Conservation (phyloP, 441 rosid genomes). For the Jatropha podagrica region DNA sequence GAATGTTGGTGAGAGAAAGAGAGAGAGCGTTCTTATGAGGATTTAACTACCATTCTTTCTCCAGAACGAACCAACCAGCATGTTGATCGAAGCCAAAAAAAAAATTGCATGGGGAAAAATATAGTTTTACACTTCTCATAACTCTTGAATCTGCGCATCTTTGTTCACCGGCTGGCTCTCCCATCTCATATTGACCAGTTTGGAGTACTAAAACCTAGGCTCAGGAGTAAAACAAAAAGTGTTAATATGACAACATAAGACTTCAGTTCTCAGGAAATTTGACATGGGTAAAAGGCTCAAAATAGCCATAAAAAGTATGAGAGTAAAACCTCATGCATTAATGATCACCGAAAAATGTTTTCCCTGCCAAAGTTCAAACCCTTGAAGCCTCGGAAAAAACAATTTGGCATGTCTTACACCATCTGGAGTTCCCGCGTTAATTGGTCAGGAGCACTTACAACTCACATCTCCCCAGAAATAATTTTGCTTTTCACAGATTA, state of each 20-base stretch:
- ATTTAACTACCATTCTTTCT: background rate
- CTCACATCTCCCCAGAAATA: background rate
- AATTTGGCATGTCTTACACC: background rate
- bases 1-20: too few species aligned
- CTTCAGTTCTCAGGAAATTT: background rate
- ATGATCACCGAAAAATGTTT: background rate
- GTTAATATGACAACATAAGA: background rate
- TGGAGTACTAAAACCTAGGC: background rate
- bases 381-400: background rate
- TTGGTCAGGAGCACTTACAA: background rate
- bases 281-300: background rate
- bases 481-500: conserved; percentile 3
- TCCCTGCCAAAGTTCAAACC: background rate
- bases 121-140: background rate
- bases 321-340: background rate
- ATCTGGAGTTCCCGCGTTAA: conserved; percentile 5
- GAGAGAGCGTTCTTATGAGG: background rate
- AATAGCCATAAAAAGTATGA: background rate
- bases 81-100: background rate
- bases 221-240: background rate
- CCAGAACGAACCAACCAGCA: background rate
- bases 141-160: background rate
- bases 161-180: background rate
- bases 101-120: background rate
- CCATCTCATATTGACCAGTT: background rate